These are phyloP conservation scores for Tricholoma bakamatsutake DNA, from an alignment of 768 basidiomycete species.

Conservation along the genomic window DNA sequence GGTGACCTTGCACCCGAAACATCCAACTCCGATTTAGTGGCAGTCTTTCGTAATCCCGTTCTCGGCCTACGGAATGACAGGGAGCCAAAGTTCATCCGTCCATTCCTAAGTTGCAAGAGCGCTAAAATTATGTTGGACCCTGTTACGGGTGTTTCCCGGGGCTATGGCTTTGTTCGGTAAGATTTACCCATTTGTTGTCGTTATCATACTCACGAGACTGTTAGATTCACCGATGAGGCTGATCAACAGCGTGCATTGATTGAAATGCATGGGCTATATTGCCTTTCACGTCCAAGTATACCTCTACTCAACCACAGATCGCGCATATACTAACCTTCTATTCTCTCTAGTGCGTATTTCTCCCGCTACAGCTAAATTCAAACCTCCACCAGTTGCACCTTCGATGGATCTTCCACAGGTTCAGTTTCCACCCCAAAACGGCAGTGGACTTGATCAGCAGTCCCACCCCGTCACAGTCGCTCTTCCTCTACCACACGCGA, in stretches of 20 bases:
- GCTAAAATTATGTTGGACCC: constrained; percentile 96
- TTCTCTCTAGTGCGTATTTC: constrained; percentile 73
- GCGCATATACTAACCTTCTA: constrained; percentile 26
- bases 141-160: constrained; percentile 80
- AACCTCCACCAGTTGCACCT: constrained; percentile 42
- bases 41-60: constrained; percentile 86
- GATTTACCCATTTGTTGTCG: constrained; percentile 14
- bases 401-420: constrained; percentile 42
- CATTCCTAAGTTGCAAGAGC: constrained; percentile 89
- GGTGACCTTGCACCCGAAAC: constrained; percentile 92
- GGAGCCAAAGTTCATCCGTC: constrained; percentile 83
- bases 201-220: constrained; percentile 11
- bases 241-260: constrained; percentile 88
- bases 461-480: constrained; percentile 39
- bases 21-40: constrained; percentile 93
- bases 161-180: constrained; percentile 90
- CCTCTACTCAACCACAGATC: constrained; percentile 11
- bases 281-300: constrained; percentile 83
- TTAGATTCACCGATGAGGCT: constrained; percentile 78
- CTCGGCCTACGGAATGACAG: constrained; percentile 80
- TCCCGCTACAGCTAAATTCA: constrained; percentile 85
- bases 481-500: constrained; percentile 39
- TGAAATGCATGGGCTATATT: constrained; percentile 90
- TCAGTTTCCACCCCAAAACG: constrained; percentile 33
- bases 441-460: constrained; percentile 25